These are phyloP conservation scores for Suhomyces sp. DNA, from an alignment of 805 yeast species.

Conservation along the genomic window DNA sequence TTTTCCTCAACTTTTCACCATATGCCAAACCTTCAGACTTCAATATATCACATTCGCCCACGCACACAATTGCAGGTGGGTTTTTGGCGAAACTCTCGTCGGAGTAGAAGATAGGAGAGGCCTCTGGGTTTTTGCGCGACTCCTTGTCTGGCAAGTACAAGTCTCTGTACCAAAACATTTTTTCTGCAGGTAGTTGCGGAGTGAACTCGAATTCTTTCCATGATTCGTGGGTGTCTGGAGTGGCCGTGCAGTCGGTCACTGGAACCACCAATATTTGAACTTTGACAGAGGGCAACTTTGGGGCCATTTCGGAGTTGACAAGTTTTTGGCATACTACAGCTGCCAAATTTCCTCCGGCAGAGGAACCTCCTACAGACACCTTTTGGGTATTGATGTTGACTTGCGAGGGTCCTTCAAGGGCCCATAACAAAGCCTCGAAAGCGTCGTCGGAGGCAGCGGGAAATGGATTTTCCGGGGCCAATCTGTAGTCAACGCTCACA, in stretches of 20 bases:
- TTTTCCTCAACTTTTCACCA: constrained; percentile 32
- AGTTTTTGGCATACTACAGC: constrained; percentile 36
- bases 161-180: constrained; percentile 45
- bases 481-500: constrained; percentile 46
- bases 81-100: constrained; percentile 35
- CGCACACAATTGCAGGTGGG: constrained; percentile 43
- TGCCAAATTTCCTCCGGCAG: constrained; percentile 44
- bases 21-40: constrained; percentile 45
- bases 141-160: constrained; percentile 36
- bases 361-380: constrained; percentile 44
- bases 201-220: constrained; percentile 39
- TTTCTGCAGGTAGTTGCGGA: constrained; percentile 44
- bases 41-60: constrained; percentile 44
- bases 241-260: constrained; percentile 42
- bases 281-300: constrained; percentile 28
- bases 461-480: constrained; percentile 49
- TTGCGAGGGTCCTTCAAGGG: constrained; percentile 14
- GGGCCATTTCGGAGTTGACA: constrained; percentile 21
- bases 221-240: constrained; percentile 29
- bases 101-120: constrained; percentile 42
- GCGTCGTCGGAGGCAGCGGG: constrained; percentile 49
- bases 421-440: constrained; percentile 32
- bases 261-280: constrained; percentile 45
- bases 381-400: constrained; percentile 27
- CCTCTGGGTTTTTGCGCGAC: constrained; percentile 26